Conservation (phyloP, 306 rosid genomes). For the Pueraria montana region DNA sequence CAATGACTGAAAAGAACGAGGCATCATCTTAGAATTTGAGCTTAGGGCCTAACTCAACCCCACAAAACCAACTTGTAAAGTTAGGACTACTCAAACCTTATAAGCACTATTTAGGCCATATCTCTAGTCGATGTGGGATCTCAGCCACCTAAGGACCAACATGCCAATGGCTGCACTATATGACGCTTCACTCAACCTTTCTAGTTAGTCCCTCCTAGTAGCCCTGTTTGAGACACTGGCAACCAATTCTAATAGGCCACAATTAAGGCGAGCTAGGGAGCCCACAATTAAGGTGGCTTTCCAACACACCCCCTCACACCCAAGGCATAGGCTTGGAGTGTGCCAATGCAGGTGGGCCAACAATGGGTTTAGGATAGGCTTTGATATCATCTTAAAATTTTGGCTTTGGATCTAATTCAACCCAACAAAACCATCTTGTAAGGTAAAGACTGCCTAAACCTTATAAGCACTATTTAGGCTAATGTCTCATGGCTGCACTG, state of each 20-base stretch:
- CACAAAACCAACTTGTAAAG: not conserved
- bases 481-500: no score
- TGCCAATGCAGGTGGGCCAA: not conserved
- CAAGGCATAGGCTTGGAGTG: not conserved
- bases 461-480: no score
- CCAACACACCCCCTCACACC: not conserved
- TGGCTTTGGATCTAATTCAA: not conserved
- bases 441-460: no score
- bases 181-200: not conserved
- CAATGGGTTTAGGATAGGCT: no score
- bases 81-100: not conserved
- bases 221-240: not conserved
- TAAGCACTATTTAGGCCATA: not conserved
- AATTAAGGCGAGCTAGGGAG: not conserved
- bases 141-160: not conserved
- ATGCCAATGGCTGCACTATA: not conserved
- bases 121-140: not conserved
- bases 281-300: not conserved
- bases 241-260: not conserved
- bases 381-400: no score
- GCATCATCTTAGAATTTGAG: not conserved
- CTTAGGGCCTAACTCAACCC: not conserved
- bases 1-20: constrained; percentile 29
- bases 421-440: not conserved
- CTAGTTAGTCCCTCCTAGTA: not conserved